phyloP scores from a whole-genome alignment of 371 early-diverging fungal genomes.

The Haplosporangium sp. region DNA sequence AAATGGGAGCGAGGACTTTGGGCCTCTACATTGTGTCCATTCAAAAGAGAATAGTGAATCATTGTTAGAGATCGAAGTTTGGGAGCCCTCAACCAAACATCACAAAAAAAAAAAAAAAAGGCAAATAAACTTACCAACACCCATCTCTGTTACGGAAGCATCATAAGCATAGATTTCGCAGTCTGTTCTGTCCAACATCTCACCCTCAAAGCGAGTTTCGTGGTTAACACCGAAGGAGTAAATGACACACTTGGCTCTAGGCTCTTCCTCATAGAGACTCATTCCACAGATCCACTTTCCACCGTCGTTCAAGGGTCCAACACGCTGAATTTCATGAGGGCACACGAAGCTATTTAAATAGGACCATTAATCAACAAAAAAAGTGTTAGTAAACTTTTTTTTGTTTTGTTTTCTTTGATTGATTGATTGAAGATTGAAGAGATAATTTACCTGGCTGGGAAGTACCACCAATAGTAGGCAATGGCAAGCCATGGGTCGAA shows the following conservation, averaged over 20 bases:
- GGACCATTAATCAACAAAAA: not conserved
- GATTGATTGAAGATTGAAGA: too few relatives aligned
- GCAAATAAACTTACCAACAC: conserved; percentile 37
- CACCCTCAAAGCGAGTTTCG: conserved; percentile 49
- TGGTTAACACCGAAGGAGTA: conserved; percentile 53
- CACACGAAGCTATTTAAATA: conserved; percentile 17
- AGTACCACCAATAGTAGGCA: conserved; percentile 46
- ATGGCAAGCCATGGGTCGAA: conserved; percentile 28
- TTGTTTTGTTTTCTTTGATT: too few relatives aligned
- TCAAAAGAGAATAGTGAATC: not conserved
- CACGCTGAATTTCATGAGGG: conserved; percentile 50
- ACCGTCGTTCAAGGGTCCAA: conserved; percentile 44
- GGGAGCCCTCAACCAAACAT: not conserved
- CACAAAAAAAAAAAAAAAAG: not conserved
- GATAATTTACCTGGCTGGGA: conserved; percentile 35
- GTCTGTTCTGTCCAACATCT: conserved; percentile 44
- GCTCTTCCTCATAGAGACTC: conserved; percentile 42
- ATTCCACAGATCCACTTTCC: conserved; percentile 53
- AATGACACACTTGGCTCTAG: conserved; percentile 42
- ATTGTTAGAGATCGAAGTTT: too few relatives aligned
- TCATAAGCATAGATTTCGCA: conserved; percentile 50
- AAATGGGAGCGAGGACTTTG: conserved; percentile 19
- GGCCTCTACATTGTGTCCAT: conserved; percentile 8
- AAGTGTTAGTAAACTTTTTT: not conserved
- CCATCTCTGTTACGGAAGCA: conserved; percentile 37